Evolutionary conservation across 2,329 filamentous ascomycete genomes (phyloP).

Genomic region (Diaporthe vexans): DNA sequence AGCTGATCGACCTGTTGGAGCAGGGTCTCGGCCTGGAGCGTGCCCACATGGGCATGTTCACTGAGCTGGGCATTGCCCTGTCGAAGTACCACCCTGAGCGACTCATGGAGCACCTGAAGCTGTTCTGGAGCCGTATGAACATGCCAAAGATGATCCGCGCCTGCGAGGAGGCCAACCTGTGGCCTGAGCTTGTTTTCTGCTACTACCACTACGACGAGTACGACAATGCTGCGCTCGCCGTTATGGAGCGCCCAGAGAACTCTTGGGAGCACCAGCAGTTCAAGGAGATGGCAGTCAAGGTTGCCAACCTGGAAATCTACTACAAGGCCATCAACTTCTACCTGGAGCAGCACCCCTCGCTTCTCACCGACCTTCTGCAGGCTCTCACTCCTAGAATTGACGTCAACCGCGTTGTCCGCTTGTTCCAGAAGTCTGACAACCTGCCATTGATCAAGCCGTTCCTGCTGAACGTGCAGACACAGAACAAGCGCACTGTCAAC

Average conservation of each 20-base stretch:
- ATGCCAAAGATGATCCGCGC: constrained; percentile 96
- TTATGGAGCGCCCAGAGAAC: constrained; percentile 97
- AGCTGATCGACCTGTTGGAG: constrained; percentile 94
- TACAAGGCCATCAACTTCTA: constrained; percentile 98
- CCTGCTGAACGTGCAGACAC: constrained; percentile 92
- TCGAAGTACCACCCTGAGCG: constrained; percentile 96
- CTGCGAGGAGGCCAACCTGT: constrained; percentile 93
- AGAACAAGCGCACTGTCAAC: constrained; percentile 99
- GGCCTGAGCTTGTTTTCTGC: constrained; percentile 97
- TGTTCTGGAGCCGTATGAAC: constrained; percentile 99
- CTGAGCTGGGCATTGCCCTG: constrained; percentile 89
- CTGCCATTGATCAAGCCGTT: constrained; percentile 99
- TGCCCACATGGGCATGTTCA: constrained; percentile 98
- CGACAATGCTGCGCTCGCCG: constrained; percentile 95
- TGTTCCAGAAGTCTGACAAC: constrained; percentile 99
- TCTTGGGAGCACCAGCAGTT: constrained; percentile 99
- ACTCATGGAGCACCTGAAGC: constrained; percentile 97
- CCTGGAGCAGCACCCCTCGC: constrained; percentile 94
- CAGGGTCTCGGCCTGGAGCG: constrained; percentile 94
- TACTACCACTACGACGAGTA: constrained; percentile 99
- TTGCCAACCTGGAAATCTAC: constrained; percentile 98
- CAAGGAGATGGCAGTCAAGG: constrained; percentile 98
- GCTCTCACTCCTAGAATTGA: constrained; percentile 93
- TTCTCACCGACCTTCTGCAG: constrained; percentile 95
- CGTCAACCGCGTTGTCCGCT: constrained; percentile 98